A percentile compares a stretch with the other conserved stretches of the same genome.
phyloP scores from a whole-genome alignment of 2,329 filamentous ascomycete genomes.

The Aurifilum marmelostoma region DNA sequence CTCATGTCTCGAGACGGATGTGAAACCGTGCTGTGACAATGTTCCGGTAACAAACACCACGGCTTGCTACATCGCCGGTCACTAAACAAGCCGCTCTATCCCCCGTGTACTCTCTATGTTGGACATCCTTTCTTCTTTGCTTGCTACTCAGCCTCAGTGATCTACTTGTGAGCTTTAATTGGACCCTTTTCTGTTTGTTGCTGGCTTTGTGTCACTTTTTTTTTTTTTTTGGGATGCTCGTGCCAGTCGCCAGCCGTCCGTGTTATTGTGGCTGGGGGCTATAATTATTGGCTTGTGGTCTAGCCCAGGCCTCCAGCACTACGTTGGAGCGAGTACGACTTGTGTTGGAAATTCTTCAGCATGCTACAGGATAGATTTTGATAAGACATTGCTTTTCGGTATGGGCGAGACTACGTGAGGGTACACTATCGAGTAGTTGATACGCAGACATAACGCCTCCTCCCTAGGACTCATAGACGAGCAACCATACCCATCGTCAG shows the following conservation, averaged over 20 bases:
- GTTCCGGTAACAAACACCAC: constrained; percentile 16
- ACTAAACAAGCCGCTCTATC: not conserved
- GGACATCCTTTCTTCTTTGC: not conserved
- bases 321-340: not conserved
- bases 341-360: not conserved
- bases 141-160: not conserved
- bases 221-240: constrained; percentile 1
- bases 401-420: not conserved
- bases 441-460: not conserved
- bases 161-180: not conserved
- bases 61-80: not conserved
- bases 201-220: not conserved
- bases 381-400: too few species aligned
- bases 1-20: constrained; percentile 20
- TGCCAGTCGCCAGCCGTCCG: constrained; percentile 5
- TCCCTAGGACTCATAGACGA: too few species aligned
- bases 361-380: not conserved
- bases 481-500: too few species aligned
- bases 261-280: not conserved
- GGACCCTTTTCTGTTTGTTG: not conserved
- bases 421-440: not conserved
- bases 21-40: constrained; percentile 28
- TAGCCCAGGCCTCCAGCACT: not conserved
- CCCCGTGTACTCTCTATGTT: not conserved
- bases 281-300: not conserved